Evolutionary conservation across 2,329 filamentous ascomycete species (phyloP).

Genomic region (Clonostachys solani): DNA sequence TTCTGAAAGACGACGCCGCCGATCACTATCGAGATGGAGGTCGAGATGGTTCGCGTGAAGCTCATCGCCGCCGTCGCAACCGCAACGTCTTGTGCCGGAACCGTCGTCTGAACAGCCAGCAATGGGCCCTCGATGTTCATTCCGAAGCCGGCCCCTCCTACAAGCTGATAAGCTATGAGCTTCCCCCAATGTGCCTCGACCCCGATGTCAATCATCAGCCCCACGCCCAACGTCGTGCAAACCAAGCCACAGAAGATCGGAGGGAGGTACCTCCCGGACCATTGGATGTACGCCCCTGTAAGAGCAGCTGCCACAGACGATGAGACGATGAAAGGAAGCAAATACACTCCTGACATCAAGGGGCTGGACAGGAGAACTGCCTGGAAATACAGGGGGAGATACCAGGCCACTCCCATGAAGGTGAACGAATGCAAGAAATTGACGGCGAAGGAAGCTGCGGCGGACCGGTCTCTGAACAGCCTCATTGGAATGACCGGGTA

Average conservation of each 20-base stretch:
- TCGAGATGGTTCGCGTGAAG: slow-evolving; percentile 55
- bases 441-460: slow-evolving; percentile 48
- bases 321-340: slow-evolving; percentile 57
- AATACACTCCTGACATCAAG: slow-evolving; percentile 54
- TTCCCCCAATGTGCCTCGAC: slow-evolving; percentile 40
- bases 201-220: slow-evolving; percentile 51
- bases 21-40: slow-evolving; percentile 53
- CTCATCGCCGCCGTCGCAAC: slow-evolving; percentile 58
- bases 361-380: slow-evolving; percentile 58
- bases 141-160: slow-evolving; percentile 57
- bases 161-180: slow-evolving; percentile 50
- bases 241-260: slow-evolving; percentile 48
- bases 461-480: slow-evolving; percentile 53
- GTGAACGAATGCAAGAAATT: slow-evolving; percentile 45
- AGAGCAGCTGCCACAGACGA: slow-evolving; percentile 35
- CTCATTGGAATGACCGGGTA: slow-evolving; percentile 66
- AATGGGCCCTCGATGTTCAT: slow-evolving; percentile 60
- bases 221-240: slow-evolving; percentile 55
- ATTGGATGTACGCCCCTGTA: slow-evolving; percentile 36
- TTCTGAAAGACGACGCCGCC: slow-evolving; percentile 36
- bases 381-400: slow-evolving; percentile 71
- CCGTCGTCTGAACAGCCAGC: slow-evolving; percentile 59
- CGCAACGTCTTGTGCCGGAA: slow-evolving; percentile 55
- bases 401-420: slow-evolving; percentile 65
- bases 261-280: slow-evolving; percentile 55